Evolutionary conservation across 352 stramenopile genomes (phyloP).

Genomic region (Phytophthora pisi): DNA sequence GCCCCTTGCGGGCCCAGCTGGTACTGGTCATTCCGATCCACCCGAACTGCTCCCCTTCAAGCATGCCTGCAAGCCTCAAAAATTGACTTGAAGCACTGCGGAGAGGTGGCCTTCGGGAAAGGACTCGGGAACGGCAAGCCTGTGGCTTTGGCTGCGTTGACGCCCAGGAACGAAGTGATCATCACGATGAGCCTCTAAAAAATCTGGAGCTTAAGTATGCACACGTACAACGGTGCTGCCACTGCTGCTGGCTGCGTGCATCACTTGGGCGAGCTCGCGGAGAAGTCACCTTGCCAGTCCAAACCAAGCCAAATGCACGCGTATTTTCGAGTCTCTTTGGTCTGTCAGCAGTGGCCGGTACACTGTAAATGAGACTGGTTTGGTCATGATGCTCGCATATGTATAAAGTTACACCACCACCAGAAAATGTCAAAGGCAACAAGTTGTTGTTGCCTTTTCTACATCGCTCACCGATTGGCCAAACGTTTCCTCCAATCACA

Average conservation of each 20-base stretch:
- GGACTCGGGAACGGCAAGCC: conserved; percentile 2
- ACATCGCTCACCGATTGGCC: conserved; percentile 6
- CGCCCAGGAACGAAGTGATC: neutral
- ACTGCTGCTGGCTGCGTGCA: no score
- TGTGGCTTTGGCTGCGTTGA: neutral
- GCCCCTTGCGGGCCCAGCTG: conserved; percentile 5
- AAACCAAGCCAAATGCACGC: neutral
- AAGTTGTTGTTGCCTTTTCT: neutral
- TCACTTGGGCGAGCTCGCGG: no score
- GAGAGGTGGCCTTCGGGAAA: conserved; percentile 6
- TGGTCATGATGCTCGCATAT: no score
- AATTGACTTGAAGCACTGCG: conserved; percentile 9
- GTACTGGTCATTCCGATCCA: conserved; percentile 17
- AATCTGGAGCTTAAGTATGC: no score
- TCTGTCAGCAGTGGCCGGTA: neutral
- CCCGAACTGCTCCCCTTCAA: conserved; percentile 10
- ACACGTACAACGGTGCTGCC: no score
- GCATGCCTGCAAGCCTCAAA: neutral
- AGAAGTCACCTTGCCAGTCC: no score
- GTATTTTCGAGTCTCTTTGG: neutral
- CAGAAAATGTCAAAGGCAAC: neutral
- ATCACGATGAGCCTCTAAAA: no score
- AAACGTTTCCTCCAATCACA: neutral
- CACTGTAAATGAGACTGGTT: neutral
- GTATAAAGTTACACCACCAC: no score